phyloP scores from a whole-genome alignment of 129 eudicot species.

The Helianthus annuus region DNA sequence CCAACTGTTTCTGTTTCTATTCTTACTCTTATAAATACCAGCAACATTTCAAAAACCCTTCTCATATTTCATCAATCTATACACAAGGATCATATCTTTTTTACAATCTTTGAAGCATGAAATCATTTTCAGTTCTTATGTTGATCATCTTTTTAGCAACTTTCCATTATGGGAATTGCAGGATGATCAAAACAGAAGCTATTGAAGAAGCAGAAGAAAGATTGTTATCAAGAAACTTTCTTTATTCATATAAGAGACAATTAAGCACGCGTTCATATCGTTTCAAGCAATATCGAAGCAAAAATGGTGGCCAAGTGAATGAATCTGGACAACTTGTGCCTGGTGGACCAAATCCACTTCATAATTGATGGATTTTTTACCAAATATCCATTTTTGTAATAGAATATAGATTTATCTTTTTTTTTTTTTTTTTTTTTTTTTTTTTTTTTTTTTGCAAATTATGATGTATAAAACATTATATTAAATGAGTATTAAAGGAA shows the following conservation, averaged over 20 bases:
- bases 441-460: conserved; percentile 11
- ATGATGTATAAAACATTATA: conserved; percentile 16
- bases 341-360: conserved; percentile 45
- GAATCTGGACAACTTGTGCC: conserved; percentile 32
- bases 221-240: conserved; percentile 29
- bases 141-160: conserved; percentile 34
- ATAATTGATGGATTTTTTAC: conserved; percentile 26
- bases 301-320: conserved; percentile 8
- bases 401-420: conserved; percentile 18
- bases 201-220: conserved; percentile 23
- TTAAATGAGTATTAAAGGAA: not conserved
- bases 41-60: conserved; percentile 23
- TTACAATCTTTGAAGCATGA: conserved; percentile 24
- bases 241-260: conserved; percentile 20
- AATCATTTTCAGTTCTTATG: conserved; percentile 17
- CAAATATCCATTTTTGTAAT: conserved; percentile 14
- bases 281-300: conserved; percentile 26
- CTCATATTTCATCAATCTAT: conserved; percentile 27
- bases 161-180: conserved; percentile 32
- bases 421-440: too few relatives aligned
- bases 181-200: conserved; percentile 26
- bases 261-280: conserved; percentile 30
- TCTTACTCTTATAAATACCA: conserved; percentile 19
- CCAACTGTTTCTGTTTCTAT: conserved; percentile 36
- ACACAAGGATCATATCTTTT: not conserved